A percentile compares a stretch with the other conserved stretches of the same genome.
Evolutionary conservation across 2,329 filamentous ascomycete genomes (phyloP).

Genomic region (Fusarium nanum): DNA sequence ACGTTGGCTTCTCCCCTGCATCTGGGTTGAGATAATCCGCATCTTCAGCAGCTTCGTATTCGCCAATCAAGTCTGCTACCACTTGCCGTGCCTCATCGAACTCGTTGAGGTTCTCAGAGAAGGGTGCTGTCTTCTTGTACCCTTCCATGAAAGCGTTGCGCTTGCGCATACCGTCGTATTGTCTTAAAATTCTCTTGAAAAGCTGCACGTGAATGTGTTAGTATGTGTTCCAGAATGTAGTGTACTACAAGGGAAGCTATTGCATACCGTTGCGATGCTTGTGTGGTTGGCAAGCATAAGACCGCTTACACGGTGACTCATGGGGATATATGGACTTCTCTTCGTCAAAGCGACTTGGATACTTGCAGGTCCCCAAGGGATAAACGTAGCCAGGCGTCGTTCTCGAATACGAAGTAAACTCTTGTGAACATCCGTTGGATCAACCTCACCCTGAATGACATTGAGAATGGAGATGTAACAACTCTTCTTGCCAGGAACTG

Average conservation of each 20-base stretch:
- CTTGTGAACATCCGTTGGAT: conserved; percentile 98
- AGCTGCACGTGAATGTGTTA: conserved; percentile 60
- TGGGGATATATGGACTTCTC: conserved; percentile 94
- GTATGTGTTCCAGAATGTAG: neutral
- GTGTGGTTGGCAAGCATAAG: conserved; percentile 99
- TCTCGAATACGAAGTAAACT: conserved; percentile 95
- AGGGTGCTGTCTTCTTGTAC: conserved; percentile 96
- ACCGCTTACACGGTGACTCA: conserved; percentile 93
- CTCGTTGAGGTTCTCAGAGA: conserved; percentile 89
- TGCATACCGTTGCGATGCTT: conserved; percentile 84
- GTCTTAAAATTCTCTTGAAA: conserved; percentile 91
- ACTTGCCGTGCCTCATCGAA: conserved; percentile 96
- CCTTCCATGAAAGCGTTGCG: conserved; percentile 96
- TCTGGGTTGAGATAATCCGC: conserved; percentile 89
- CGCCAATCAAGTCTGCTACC: conserved; percentile 87
- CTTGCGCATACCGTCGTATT: conserved; percentile 95
- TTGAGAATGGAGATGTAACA: conserved; percentile 99
- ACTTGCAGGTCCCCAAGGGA: conserved; percentile 97
- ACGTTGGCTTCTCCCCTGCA: conserved; percentile 63
- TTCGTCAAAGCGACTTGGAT: conserved; percentile 98
- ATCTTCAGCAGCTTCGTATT: conserved; percentile 96
- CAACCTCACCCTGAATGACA: conserved; percentile 98
- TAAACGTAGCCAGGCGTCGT: conserved; percentile 92
- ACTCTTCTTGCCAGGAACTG: conserved; percentile 93
- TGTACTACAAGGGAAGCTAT: neutral